These are phyloP conservation scores for Petasospora fabianii DNA, from an alignment of 1,139 yeast species.

Conservation along the genomic window DNA sequence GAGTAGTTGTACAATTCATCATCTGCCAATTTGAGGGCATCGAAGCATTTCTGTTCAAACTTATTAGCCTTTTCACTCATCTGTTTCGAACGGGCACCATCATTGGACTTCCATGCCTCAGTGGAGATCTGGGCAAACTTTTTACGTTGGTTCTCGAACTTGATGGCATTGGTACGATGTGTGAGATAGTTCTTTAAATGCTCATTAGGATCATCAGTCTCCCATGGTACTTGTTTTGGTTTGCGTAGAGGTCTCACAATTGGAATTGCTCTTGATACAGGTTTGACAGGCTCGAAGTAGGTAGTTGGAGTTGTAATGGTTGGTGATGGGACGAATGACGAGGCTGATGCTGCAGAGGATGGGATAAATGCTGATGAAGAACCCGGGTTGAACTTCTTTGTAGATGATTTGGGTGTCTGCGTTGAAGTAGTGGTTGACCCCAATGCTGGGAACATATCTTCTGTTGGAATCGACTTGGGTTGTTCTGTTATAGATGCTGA, in stretches of 20 bases:
- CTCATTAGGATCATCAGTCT: constrained; percentile 6
- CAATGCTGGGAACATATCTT: constrained; percentile 4
- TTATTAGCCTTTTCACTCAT: constrained; percentile 32
- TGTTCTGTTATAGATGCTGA: background rate
- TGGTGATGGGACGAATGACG: background rate
- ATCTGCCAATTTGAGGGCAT: constrained; percentile 24
- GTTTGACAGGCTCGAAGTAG: too few species aligned
- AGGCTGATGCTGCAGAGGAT: background rate
- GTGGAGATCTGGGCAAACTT: constrained; percentile 37
- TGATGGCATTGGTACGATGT: constrained; percentile 17
- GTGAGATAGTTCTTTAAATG: constrained; percentile 16
- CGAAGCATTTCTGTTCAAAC: constrained; percentile 18
- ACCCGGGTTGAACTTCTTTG: constrained; percentile 7
- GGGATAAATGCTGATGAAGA: constrained; percentile 6
- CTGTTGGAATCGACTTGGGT: background rate
- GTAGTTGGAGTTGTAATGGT: background rate
- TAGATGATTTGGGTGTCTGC: background rate
- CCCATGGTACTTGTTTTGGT: constrained; percentile 37
- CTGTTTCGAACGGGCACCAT: constrained; percentile 35
- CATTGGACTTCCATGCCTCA: constrained; percentile 34
- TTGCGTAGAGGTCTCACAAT: constrained; percentile 23
- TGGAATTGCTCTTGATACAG: constrained; percentile 15
- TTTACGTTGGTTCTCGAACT: constrained; percentile 28
- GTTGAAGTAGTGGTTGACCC: constrained; percentile 2
- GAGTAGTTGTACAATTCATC: constrained; percentile 24